Evolutionary conservation across 1,284 basidiomycete genomes (phyloP), one percentile per base, ranked within the genome.

Genomic region (Ustilago crameri): DNA sequence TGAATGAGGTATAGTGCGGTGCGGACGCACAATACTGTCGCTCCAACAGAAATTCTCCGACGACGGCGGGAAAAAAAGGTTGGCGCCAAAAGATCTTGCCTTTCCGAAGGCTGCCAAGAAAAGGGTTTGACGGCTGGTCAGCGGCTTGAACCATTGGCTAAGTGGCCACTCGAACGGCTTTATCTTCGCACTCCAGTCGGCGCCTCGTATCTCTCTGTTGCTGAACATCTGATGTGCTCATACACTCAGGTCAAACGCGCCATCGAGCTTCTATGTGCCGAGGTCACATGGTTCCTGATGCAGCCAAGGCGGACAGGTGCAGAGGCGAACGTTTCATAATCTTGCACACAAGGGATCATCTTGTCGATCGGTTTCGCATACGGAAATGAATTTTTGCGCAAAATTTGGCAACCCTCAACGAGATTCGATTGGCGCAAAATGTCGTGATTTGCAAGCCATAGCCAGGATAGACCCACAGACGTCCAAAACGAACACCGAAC

Each of bases 341-440:
- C n/a, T n/a, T n/a, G n/a, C n/a, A n/a, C 30, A 12, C 30, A 30
- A 30, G 12, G 5, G 30, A 30, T 30, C 7, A 30, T 12, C 35
- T n/a, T 37, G 35, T 37, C 35, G 35, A 37, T 17, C 35, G n/a
- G n/a, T 17, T 37, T 37, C 35, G 12, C n/a, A 17, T 37, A 23
- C 18, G 22, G 18, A 20, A n/a, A n/a, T n/a, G n/a, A n/a, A n/a
- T n/a, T n/a, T 22, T 9, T n/a, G n/a, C 22, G 37, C 9, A 40
- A 42, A 42, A 42, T 42, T 23, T 20, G 22, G 8, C 40, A 18
- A 40, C 20, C 40, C 18, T 9, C 10, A 22, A 42, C 22, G 18
- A 7, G 14, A 22, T 22, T 17, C 40, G 18, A 66, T 66, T 66
- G 64, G 64, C 45, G 27, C 42, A 41, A 56, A 53, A 67, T 67